These are phyloP conservation scores for Neocatenulostroma microsporum DNA, from an alignment of 2,329 filamentous ascomycete species.

Conservation along the genomic window DNA sequence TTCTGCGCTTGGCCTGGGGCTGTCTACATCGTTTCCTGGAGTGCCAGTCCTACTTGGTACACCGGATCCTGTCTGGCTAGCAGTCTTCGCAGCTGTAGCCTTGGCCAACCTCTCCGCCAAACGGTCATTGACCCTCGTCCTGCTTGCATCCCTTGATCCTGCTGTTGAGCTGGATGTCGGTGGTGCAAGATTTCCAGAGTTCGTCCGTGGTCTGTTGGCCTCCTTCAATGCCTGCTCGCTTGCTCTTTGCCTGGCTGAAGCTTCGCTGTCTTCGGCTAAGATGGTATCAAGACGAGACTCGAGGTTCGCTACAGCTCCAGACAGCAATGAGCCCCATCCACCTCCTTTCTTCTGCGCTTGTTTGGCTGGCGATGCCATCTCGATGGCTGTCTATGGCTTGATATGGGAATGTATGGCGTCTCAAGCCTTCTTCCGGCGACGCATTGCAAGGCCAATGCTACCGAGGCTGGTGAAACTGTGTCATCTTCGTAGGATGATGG, in stretches of 20 bases:
- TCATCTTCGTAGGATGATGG: too few species aligned
- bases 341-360: slow-evolving; percentile 18
- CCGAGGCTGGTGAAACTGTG: slow-evolving; percentile 1
- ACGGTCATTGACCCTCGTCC: slow-evolving; percentile 64
- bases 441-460: slow-evolving; percentile 16
- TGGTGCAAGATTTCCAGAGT: slow-evolving; percentile 20
- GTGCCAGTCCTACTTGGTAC: slow-evolving; percentile 48
- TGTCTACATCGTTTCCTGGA: slow-evolving; percentile 40
- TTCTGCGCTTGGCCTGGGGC: slow-evolving; percentile 40
- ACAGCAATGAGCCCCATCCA: slow-evolving; percentile 55
- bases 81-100: slow-evolving; percentile 67
- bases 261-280: slow-evolving; percentile 67
- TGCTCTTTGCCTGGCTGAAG: slow-evolving; percentile 36
- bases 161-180: slow-evolving; percentile 29
- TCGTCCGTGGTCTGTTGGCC: slow-evolving; percentile 18
- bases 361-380: slow-evolving; percentile 8
- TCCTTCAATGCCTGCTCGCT: slow-evolving; percentile 31
- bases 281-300: slow-evolving; percentile 91
- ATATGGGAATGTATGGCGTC: slow-evolving; percentile 2
- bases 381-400: neutral
- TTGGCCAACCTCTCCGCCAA: slow-evolving; percentile 84
- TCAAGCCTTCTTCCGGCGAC: slow-evolving; percentile 16
- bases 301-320: slow-evolving; percentile 85
- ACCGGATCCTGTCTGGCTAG: slow-evolving; percentile 42
- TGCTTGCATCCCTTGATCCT: slow-evolving; percentile 57